Conservation (phyloP, 768 basidiomycete species). For the Lactifluus piperatus region DNA sequence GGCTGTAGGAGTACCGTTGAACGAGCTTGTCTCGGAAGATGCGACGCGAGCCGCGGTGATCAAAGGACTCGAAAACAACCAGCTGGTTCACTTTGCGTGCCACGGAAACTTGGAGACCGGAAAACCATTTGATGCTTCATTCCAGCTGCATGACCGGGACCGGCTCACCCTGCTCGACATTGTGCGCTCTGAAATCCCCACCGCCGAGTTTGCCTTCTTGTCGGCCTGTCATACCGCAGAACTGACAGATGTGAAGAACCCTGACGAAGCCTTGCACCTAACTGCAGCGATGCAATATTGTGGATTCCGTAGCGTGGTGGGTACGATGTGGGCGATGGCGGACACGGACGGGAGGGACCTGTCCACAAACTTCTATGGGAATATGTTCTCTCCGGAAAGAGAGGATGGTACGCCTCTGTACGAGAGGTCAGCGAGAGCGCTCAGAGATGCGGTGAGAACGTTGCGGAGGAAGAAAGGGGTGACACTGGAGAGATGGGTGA, state of each 20-base stretch:
- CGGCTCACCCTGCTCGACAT: neutral
- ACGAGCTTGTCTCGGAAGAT: neutral
- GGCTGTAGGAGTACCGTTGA: neutral
- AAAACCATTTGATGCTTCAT: neutral
- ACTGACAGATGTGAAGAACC: neutral
- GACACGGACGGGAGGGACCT: conserved; percentile 10
- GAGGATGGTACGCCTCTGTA: neutral
- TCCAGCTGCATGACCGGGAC: neutral
- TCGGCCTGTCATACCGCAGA: neutral
- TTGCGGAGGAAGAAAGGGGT: conserved; percentile 1
- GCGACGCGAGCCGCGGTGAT: neutral
- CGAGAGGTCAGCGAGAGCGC: neutral
- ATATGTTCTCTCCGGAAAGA: neutral
- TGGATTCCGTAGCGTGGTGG: conserved; percentile 18
- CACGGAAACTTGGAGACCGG: neutral
- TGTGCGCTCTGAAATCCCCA: neutral
- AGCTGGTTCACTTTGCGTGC: conserved; percentile 4
- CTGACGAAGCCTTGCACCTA: conserved; percentile 8
- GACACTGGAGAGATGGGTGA: conserved; percentile 6
- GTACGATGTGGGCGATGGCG: conserved; percentile 15
- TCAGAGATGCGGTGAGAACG: neutral
- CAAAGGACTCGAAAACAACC: neutral
- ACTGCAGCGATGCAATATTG: conserved; percentile 14
- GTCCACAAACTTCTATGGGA: neutral
- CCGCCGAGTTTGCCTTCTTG: conserved; percentile 7